Evolutionary conservation across 140 eudicot genomes (phyloP), one percentile per base, ranked within the genome.

Genomic region (Ambrosia hybrid): DNA sequence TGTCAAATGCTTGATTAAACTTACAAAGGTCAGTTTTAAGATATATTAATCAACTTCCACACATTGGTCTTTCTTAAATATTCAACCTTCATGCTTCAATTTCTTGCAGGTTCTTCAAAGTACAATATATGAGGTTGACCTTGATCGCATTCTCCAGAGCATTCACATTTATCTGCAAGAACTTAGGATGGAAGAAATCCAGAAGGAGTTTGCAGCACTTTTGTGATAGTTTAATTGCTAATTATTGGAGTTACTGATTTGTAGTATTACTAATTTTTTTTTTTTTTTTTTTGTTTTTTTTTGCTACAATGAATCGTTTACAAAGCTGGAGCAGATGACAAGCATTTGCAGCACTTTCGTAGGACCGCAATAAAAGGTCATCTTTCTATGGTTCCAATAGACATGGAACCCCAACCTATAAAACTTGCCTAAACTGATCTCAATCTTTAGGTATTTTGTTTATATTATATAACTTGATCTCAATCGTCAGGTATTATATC

Each of bases 321-420:
- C 75, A 94, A 97, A 83, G 99, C 99, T 9, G 99, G 97, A 77
- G 99, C 99, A 33, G 99, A 94, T 83, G 99, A 94, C 81, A 94
- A 90, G 68, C 97, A 97, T 38, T 80, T 94, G 78, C 96, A 94
- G 85, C 96, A n/a, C n/a, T n/a, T 94, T 73, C 97, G 92, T 51
- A 96, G 96, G 59, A 94, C 99, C 57, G 92, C 99, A 65, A 94
- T 94, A 34, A 94, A 94, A 81, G 96, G 99, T 39, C 99, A 94
- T 88, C 94, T 94, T n/a, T 94, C 99, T 13, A 83, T 94, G 99
- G 99, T 94, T 57, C 99, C 99, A 5, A 94, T 94, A 11, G 99
- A 94, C 82, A 90, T 83, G 88, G 96, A 94, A 65, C 99, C 99
- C 38, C 99, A 80, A 67, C 99, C 99, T 5, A 94, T 94, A 39